Evolutionary conservation across 1,139 yeast genomes (phyloP), one percentile per base, ranked within the genome.

Genomic region (Suhomyces wounanorum): DNA sequence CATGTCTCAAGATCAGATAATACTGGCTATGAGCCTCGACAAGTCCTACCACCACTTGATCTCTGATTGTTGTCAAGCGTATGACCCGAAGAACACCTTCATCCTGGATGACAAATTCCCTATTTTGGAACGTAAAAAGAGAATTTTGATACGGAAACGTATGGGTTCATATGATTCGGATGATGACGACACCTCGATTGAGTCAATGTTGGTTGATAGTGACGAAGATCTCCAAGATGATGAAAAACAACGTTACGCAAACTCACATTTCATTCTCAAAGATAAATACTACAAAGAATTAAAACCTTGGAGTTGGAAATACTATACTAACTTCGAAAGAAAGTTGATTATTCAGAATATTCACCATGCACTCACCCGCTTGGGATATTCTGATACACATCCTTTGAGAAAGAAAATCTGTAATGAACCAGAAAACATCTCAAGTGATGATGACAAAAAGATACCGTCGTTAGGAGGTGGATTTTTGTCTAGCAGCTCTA

Each of bases 381-480:
- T 74, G 43, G 81, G 81, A 30, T 77, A 65, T 52, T 73, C 73
- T 59, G 77, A 70, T 41, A 73, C 79, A 13, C 80, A 77, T 58
- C 81, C 81, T 7, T 63, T 76, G 48, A 61, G 81, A 40, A 69
- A 63, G 51, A 73, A 70, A 52, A 67, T 76, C 45, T 63, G 64
- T 45, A 69, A 65, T n/a, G 55, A 58, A 31, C 51, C 54, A 6
- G 52, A 44, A 10, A 40, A 43, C 9, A 52, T 47, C 35, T 33
- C 46, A 31, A 50, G 49, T 26, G 54, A 53, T 28, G 51, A 44
- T 25, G 58, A 56, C 30, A 57, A 55, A 43, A 59, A 52, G 31
- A 18, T 23, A 33, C 47, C 58, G 7, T 45, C 58, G 6, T 56
- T 64, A 13, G 69, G 69, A 8, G 69, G 69, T 3, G 69, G 67